phyloP scores from a whole-genome alignment of 495 filamentous ascomycete genomes.

The Oleoguttula mirabilis region DNA sequence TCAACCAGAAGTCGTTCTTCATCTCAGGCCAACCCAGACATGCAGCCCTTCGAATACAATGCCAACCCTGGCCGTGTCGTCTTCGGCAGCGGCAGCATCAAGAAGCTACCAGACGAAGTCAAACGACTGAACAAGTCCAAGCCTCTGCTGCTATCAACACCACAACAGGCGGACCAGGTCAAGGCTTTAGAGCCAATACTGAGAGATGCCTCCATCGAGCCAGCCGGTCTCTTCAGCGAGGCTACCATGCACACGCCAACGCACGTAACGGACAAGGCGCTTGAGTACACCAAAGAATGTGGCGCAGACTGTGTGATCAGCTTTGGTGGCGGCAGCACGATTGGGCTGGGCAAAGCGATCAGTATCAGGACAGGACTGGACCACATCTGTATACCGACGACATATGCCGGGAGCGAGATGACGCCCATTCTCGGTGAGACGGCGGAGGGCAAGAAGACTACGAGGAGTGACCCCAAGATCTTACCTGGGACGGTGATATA shows the following conservation, averaged over 20 bases:
- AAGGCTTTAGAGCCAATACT: constrained; percentile 39
- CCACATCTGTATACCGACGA: constrained; percentile 57
- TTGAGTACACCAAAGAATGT: constrained; percentile 38
- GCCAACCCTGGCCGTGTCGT: constrained; percentile 47
- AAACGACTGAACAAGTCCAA: constrained; percentile 40
- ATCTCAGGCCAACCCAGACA: too few relatives aligned
- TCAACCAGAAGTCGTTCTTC: background rate
- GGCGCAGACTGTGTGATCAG: constrained; percentile 39
- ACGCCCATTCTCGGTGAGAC: constrained; percentile 60
- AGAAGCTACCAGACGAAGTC: constrained; percentile 49
- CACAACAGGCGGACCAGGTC: constrained; percentile 43
- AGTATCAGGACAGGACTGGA: constrained; percentile 50
- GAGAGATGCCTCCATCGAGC: constrained; percentile 28
- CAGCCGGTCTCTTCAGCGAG: constrained; percentile 48
- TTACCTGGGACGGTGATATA: constrained; percentile 56
- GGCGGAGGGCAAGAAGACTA: constrained; percentile 50
- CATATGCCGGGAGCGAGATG: constrained; percentile 60
- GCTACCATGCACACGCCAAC: constrained; percentile 61
- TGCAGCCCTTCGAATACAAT: constrained; percentile 54
- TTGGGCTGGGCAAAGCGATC: constrained; percentile 56
- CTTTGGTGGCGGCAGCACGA: constrained; percentile 44
- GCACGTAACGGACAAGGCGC: constrained; percentile 48
- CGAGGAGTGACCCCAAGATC: constrained; percentile 52
- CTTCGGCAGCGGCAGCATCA: constrained; percentile 50
- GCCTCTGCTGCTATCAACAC: constrained; percentile 49